Evolutionary conservation across 2,329 filamentous ascomycete species (phyloP), one percentile per base, ranked within the genome.

Genomic region (Onygenales sp.): DNA sequence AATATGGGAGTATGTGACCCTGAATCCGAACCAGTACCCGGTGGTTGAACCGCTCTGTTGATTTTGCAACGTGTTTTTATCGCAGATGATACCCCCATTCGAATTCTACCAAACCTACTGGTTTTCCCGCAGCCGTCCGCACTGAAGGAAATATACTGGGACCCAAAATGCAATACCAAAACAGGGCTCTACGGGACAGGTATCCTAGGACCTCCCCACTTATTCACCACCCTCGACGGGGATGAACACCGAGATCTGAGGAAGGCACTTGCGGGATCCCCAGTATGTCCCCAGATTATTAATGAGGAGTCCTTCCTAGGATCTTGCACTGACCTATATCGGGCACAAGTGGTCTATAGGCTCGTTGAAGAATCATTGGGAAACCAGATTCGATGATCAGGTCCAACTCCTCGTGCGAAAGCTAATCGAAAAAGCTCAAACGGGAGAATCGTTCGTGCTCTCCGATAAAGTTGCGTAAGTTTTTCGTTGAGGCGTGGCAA

Each of bases 141-240:
- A 0, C 53, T 72, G 11, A 69, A 66, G 52, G 65, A 70, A 32
- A 74, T 74, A 48, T 74, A 73, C 59, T 67, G 69, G 63, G 66
- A 69, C 33, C 60, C 65, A 2, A 62, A 63, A 27, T 67, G 62
- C 42, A 72, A 74, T 53, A 55, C 57, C 11, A 73, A 72, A 49
- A 54, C 59, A 1, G 56, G 57, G 1, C 54, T 70, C 7, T 72
- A 73, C 53, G 62, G 62, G 4, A 67, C 65, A 6, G 68, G 69
- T 2, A 61, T 64, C 0, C 56, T 73, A 0, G 70, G 70, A 0
- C 69, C 69, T 4, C 64, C 64, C 0, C 62, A 65, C 40, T 49
- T 72, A n/a, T 53, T 53, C 36, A 53, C 52, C 10, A 53, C 52
- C 8, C 7, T 71, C 70, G 65, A 69, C 39, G 63, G 62, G 9